Percentiles rank a stretch among this genome's conserved stretches.
These are phyloP conservation scores for Euphorbia tirucalli DNA, from an alignment of 345 rosid species.

Conservation along the genomic window DNA sequence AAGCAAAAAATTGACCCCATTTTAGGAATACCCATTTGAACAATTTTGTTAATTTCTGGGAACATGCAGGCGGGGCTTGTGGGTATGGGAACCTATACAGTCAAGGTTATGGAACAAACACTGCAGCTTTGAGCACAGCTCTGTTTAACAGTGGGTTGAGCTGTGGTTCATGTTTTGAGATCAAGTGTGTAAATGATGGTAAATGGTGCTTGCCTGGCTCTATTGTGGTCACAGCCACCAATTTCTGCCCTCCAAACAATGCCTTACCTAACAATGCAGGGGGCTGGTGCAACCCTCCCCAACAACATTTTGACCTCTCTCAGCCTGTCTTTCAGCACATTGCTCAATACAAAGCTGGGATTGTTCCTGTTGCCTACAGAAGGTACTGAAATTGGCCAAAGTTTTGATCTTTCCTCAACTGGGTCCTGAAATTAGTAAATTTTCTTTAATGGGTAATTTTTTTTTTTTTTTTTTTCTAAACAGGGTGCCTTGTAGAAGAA, in stretches of 20 bases:
- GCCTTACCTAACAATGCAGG: constrained; percentile 29
- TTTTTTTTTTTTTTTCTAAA: background rate
- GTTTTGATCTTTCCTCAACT: background rate
- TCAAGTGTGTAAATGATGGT: constrained; percentile 16
- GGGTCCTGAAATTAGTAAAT: background rate
- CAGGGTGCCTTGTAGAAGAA: constrained; percentile 28
- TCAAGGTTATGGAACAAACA: constrained; percentile 30
- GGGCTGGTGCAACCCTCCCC: constrained; percentile 32
- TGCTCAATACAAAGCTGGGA: constrained; percentile 27
- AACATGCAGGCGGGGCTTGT: constrained; percentile 25
- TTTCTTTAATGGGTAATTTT: background rate
- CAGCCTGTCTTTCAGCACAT: constrained; percentile 28
- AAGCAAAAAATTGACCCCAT: background rate
- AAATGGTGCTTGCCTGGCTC: constrained; percentile 31
- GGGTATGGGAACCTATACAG: constrained; percentile 29
- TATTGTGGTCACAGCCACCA: constrained; percentile 30
- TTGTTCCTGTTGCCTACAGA: constrained; percentile 25
- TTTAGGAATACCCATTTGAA: background rate
- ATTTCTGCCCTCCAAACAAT: constrained; percentile 33
- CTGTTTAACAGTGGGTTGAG: constrained; percentile 27
- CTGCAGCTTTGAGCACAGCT: constrained; percentile 32
- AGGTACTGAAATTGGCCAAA: constrained; percentile 5
- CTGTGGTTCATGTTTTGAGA: constrained; percentile 28
- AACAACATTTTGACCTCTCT: constrained; percentile 27
- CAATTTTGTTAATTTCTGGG: background rate